A percentile compares a stretch with the other conserved stretches of the same genome.
Conservation (phyloP, 352 stramenopile species). For the Chrysophaeum taylorii region DNA sequence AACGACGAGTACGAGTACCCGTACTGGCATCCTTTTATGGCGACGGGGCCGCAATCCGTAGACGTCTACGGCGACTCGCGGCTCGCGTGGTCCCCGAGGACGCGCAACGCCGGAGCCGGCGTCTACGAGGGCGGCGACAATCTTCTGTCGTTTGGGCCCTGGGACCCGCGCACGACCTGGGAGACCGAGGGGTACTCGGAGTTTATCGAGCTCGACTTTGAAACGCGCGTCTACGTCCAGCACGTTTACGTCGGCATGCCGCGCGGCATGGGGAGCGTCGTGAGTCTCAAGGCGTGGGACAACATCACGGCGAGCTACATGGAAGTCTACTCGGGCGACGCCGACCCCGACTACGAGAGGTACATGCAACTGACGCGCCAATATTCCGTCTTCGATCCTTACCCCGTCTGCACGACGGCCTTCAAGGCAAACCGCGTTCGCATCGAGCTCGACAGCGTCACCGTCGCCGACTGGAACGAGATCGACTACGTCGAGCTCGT, state of each 20-base stretch:
- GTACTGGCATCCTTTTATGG: not conserved
- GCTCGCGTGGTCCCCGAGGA: not conserved
- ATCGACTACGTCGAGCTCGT: slow-evolving; percentile 14
- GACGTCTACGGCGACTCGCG: slow-evolving; percentile 6
- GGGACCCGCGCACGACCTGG: not conserved
- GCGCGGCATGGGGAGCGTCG: not conserved
- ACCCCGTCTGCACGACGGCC: slow-evolving; percentile 1
- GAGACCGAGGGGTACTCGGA: slow-evolving; percentile 6
- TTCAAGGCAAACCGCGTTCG: slow-evolving; percentile 12
- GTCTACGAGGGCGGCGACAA: not conserved
- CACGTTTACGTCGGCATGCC: slow-evolving; percentile 2
- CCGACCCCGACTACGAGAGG: not conserved
- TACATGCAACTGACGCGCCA: slow-evolving; percentile 1
- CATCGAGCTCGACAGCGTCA: slow-evolving; percentile 8
- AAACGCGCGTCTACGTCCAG: not conserved
- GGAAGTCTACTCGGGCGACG: not conserved
- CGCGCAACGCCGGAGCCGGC: not conserved
- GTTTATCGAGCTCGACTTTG: slow-evolving; percentile 6
- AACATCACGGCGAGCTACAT: not conserved
- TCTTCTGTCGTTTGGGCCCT: not conserved
- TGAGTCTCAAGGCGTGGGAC: slow-evolving; percentile 5
- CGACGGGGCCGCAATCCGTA: not conserved
- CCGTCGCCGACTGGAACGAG: slow-evolving; percentile 16
- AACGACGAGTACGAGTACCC: not conserved
- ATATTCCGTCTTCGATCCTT: slow-evolving; percentile 12